Evolutionary conservation across 2,329 filamentous ascomycete species (phyloP), one percentile per base, ranked within the genome.

Genomic region (Calonectria henricotiae): DNA sequence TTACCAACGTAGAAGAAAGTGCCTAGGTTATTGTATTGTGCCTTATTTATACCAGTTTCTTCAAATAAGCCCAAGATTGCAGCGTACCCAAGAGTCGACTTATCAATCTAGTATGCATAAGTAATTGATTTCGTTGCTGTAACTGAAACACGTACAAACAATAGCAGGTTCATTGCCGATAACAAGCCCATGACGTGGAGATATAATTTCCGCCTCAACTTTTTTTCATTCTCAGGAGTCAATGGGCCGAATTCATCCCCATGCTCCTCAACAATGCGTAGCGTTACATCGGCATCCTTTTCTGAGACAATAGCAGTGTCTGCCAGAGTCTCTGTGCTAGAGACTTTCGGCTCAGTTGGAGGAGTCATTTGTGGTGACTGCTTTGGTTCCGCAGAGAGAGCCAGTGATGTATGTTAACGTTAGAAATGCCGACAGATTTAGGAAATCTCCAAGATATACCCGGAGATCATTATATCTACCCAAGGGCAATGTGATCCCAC

Each of bases 1-100:
- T 20, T 73, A 83, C 83, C 83, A 46, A 83, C 81, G 43, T 84
- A 85, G 69, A 84, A 85, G 35, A 85, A 79, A 2, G 82, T 84
- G 69, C 80, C 82, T 1, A 84, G 70, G 49, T 84, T 84, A 60
- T 84, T 84, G 64, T 83, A 85, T 62, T 84, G 73, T 0, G 79
- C 75, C 17, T 82, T 77, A 4, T 66, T 73, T 27, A 85, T 82
- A 3, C 80, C 79, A 0, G 82, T 84, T 58, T 84, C 83, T 41
- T 84, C 81, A 20, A 85, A 84, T 0, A 85, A 68, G 0, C 83
- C 83, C 5, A 85, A 76, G 25, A 85, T 80, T 0, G 83, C 80
- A 6, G 83, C 78, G 51, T 84, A 84, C 1, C 80, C 79, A 0
- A 85, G 71, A 0, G 83, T 84, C 0, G 82, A 80, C 73, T 84